Evolutionary conservation across 495 filamentous ascomycete genomes (phyloP), one percentile per base, ranked within the genome.

Genomic region (Hypomontagnella submonticulosa): DNA sequence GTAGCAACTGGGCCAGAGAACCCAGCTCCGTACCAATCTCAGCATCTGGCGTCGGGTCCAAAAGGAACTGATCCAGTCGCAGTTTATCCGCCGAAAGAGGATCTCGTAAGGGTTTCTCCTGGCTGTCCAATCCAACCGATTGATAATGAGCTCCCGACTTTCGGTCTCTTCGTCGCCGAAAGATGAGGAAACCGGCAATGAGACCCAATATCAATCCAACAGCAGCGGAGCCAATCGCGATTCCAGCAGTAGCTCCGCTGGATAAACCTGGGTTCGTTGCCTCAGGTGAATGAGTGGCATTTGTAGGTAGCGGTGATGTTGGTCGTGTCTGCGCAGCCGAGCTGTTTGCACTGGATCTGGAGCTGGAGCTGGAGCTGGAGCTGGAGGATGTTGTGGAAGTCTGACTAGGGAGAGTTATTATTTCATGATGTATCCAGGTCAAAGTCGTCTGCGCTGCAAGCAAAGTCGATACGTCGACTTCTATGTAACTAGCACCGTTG

Each of bases 11-110:
- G 13, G 61, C 56, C 18, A 76, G 60, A 4, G 72, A 60, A 23
- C 41, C 54, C 16, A 77, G 67, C 55, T 78, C 76, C 18, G 42
- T 50, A 16, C 65, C 49, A 34, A 77, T 67, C 20, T 71, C 70
- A 7, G 59, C 55, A 58, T 77, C 71, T 1, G 76, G 55, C 4
- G 55, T 67, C n/a, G 73, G 33, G 19, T 72, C 71, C 23, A 76
- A 65, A 13, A 77, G 72, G 44, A 70, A 76, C 30, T 71, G 61
- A 36, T 67, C 57, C 7, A 76, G 60, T 37, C 64, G 55, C 18
- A 69, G 43, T 19, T 27, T 61, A 13, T 73, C 61, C 13, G 62
- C 27, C 9, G 38, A 42, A 9, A 52, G 33, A 43, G 34, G 23
- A 18, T 13, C 48, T 37, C 42, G 52, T 4, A 66, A 37, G 7